Percentiles rank a stretch among this genome's conserved stretches.
phyloP scores from a whole-genome alignment of 2,329 filamentous ascomycete species.

The Helotiales sp. region DNA sequence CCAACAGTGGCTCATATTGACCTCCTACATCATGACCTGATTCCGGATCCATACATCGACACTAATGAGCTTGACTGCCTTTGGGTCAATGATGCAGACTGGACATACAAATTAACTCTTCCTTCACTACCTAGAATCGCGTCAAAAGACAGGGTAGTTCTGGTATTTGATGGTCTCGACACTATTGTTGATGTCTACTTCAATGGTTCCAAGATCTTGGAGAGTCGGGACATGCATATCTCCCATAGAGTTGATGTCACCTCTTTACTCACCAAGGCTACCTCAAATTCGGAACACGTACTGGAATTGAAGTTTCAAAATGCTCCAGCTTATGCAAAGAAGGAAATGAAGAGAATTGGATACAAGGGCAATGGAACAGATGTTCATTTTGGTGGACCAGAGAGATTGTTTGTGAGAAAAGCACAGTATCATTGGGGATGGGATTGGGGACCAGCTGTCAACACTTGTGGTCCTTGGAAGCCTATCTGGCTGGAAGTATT shows the following conservation, averaged over 20 bases:
- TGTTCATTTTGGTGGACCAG: constrained; percentile 48
- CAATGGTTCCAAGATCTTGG: constrained; percentile 47
- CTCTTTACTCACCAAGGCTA: constrained; percentile 29
- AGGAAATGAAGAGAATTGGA: constrained; percentile 28
- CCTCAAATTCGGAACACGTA: constrained; percentile 10
- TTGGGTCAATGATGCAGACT: constrained; percentile 63
- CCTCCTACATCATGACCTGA: constrained; percentile 56
- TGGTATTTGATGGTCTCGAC: constrained; percentile 56
- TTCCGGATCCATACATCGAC: constrained; percentile 58
- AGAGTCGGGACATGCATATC: constrained; percentile 55
- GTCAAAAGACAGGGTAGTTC: constrained; percentile 33
- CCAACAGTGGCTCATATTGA: constrained; percentile 67
- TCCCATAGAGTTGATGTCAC: constrained; percentile 51
- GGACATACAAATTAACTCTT: constrained; percentile 51
- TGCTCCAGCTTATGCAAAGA: constrained; percentile 25
- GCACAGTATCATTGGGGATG: constrained; percentile 69
- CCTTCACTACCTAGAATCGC: not conserved
- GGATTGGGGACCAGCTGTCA: constrained; percentile 68
- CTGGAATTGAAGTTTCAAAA: constrained; percentile 26
- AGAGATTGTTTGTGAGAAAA: constrained; percentile 56
- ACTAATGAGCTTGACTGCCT: constrained; percentile 59
- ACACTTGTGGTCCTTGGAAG: constrained; percentile 66
- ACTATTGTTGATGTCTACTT: constrained; percentile 53
- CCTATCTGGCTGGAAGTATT: constrained; percentile 67
- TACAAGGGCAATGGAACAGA: constrained; percentile 44